Conservation (phyloP, 495 filamentous ascomycete genomes). For the Ascodesmis nigricans region DNA sequence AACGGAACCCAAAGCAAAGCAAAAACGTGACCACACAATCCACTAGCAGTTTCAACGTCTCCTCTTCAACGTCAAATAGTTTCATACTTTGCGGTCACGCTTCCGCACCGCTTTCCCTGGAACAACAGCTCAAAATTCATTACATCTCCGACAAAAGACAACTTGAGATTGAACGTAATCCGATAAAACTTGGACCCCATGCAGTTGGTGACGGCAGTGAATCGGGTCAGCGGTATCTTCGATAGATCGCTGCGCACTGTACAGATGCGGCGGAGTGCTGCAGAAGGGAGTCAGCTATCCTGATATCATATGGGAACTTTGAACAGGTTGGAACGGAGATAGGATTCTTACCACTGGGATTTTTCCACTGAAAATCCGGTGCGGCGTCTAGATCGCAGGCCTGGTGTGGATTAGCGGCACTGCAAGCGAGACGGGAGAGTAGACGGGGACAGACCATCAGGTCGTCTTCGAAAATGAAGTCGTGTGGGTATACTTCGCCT, state of each 20-base stretch:
- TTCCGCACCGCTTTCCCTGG: background rate
- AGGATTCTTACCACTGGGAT: background rate
- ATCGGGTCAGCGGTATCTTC: background rate
- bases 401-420: background rate
- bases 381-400: background rate
- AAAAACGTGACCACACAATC: conserved; percentile 1
- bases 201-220: background rate
- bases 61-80: background rate
- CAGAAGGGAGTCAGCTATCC: background rate
- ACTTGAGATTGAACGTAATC: background rate
- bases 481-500: no score
- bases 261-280: background rate
- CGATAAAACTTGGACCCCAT: background rate
- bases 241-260: background rate
- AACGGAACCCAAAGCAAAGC: background rate
- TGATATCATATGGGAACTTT: background rate
- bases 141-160: background rate
- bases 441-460: background rate
- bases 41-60: background rate
- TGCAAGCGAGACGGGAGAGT: background rate
- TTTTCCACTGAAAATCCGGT: conserved; percentile 3
- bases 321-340: background rate
- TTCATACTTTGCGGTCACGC: conserved; percentile 1
- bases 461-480: no score
- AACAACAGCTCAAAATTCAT: conserved; percentile 1